Evolutionary conservation across 2,329 filamentous ascomycete genomes (phyloP), one percentile per base, ranked within the genome.

Genomic region (Aspergillus carbonarius): DNA sequence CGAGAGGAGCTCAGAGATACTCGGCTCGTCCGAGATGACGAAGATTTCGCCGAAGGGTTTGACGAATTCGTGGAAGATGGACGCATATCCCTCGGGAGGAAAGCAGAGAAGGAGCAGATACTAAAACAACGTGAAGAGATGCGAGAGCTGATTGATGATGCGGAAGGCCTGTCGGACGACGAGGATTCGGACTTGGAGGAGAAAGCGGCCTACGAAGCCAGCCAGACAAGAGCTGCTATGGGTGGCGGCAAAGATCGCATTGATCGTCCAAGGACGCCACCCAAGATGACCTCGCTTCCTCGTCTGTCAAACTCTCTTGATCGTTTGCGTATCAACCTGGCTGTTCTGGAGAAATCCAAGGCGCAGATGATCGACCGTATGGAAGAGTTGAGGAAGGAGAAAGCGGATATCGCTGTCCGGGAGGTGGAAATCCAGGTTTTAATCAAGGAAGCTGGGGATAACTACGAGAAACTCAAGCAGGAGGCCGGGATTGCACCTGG

Each of bases 11-110:
- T 89, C 63, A 83, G 85, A 34, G 84, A 92, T 61, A 90, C 89
- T 5, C 84, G 93, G 1, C 82, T 98, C 1, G 84, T 92, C 5
- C 85, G 83, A 42, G 92, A 97, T 34, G 93, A 98, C 67, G 93
- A 98, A 71, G 92, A 98, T 69, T 83, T 97, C 0, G 91, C 90
- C 37, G 95, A 98, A 76, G 93, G 92, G 0, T 98, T 96, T 66
- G 93, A 98, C 60, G 89, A 93, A 55, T 96, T 91, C 67, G 91
- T 95, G 8, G 90, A 95, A 40, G 91, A 96, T 70, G 92, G 90
- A 8, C 85, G 86, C 7, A 85, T 97, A 9, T 85, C 90, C 1
- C 81, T 97, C 0, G 91, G 92, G 34, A 86, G 83, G 61, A 90
- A 89, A 60, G 92, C 92, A 0, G 91, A 95, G 74, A 85, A 84